Conservation (phyloP, 148 eudicot species). For the Camellia lanceoleosa region DNA sequence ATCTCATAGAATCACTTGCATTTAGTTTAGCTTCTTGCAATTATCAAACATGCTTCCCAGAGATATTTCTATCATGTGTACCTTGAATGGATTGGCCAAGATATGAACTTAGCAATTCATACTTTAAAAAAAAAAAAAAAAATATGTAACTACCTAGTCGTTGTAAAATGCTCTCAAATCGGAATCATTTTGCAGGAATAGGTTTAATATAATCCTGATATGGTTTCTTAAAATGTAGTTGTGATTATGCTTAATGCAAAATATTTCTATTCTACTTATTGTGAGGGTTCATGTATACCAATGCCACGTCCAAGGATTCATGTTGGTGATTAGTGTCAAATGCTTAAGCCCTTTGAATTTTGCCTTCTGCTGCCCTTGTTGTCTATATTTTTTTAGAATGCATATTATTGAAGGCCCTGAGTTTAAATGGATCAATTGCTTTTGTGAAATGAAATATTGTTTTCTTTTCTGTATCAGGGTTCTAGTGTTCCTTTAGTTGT, state of each 20-base stretch:
- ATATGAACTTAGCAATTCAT: neutral
- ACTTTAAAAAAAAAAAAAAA: neutral
- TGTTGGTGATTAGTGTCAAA: neutral
- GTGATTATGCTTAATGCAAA: neutral
- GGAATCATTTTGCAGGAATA: neutral
- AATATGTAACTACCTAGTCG: neutral
- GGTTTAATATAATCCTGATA: neutral
- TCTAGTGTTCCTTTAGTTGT: constrained; percentile 87
- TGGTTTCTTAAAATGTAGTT: neutral
- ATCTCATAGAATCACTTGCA: neutral
- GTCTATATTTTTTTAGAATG: neutral
- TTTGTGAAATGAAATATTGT: neutral
- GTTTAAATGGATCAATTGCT: neutral
- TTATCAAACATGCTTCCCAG: neutral
- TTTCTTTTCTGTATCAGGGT: constrained; percentile 41
- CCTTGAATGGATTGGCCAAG: constrained; percentile 1
- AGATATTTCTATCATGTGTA: neutral
- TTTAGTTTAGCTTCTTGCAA: neutral
- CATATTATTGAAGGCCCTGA: neutral
- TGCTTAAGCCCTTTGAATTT: neutral
- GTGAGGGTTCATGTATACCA: neutral
- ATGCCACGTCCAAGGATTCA: neutral
- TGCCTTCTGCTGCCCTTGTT: neutral
- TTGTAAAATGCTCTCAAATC: neutral
- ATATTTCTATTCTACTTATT: neutral